Conservation (phyloP, 768 basidiomycete species). For the Dictyophora rubrovolvata region DNA sequence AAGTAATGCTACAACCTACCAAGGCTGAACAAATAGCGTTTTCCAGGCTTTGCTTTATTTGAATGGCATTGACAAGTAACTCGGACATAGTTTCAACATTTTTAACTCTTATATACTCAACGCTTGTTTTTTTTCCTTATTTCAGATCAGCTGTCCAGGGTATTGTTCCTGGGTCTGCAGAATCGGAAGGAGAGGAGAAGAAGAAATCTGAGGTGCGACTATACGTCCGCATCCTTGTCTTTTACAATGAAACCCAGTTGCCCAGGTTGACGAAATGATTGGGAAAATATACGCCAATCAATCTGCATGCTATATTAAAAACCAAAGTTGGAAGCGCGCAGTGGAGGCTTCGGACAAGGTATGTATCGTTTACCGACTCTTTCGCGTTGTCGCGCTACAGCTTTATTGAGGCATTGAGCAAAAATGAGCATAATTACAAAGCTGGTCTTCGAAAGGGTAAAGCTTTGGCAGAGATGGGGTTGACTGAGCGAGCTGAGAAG, state of each 20-base stretch:
- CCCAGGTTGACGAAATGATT: conserved; percentile 59
- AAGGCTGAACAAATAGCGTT: conserved; percentile 7
- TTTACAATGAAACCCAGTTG: not conserved
- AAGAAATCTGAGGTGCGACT: conserved; percentile 58
- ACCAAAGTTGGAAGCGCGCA: conserved; percentile 69
- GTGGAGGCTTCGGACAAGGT: conserved; percentile 78
- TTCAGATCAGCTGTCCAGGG: conserved; percentile 9
- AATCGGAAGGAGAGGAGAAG: conserved; percentile 21
- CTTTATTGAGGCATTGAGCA: conserved; percentile 49
- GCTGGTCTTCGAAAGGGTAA: conserved; percentile 76
- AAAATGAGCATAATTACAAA: conserved; percentile 69
- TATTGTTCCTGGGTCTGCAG: not conserved
- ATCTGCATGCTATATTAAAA: conserved; percentile 76
- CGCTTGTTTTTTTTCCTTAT: not conserved
- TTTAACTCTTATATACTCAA: not conserved
- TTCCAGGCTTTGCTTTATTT: conserved; percentile 60
- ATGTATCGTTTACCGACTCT: not conserved
- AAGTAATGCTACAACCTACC: not conserved
- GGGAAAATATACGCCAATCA: conserved; percentile 82
- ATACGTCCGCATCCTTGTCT: not conserved
- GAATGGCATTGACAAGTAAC: conserved; percentile 69
- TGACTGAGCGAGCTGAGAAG: conserved; percentile 60
- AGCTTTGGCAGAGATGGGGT: conserved; percentile 67
- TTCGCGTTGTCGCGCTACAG: not conserved
- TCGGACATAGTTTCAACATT: not conserved